A percentile compares a stretch with the other conserved stretches of the same genome.
These are phyloP conservation scores for Aaosphaeria pasadenensis DNA, from an alignment of 2,329 filamentous ascomycete genomes.

Conservation along the genomic window DNA sequence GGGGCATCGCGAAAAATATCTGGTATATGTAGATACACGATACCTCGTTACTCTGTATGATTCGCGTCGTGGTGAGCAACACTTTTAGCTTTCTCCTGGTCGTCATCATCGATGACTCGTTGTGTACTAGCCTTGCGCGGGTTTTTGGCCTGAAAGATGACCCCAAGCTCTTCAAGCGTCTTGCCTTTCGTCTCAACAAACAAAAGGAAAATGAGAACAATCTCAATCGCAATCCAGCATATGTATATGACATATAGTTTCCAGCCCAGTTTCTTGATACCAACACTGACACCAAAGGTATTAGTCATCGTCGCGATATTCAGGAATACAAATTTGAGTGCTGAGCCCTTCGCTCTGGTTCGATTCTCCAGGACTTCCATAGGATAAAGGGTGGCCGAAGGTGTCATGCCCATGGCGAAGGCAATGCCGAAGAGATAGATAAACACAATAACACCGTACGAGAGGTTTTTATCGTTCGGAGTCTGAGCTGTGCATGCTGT, in stretches of 20 bases:
- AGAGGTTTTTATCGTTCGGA: neutral
- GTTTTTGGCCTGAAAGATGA: constrained; percentile 5
- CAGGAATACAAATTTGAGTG: neutral
- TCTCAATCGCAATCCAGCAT: neutral
- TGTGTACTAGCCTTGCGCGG: neutral
- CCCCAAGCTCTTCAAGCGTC: constrained; percentile 10
- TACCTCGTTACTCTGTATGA: too few species aligned
- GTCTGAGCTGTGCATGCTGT: neutral
- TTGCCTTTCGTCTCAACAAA: constrained; percentile 11
- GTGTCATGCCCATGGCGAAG: neutral
- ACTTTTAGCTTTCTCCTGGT: too few species aligned
- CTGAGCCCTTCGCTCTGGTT: constrained; percentile 1
- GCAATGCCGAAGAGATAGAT: constrained; percentile 3
- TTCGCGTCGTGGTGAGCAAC: too few species aligned
- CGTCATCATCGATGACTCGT: too few species aligned
- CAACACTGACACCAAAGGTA: constrained; percentile 16
- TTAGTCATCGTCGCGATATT: neutral
- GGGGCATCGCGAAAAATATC: too few species aligned
- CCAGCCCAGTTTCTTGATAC: neutral
- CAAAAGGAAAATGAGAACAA: constrained; percentile 1
- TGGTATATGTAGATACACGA: too few species aligned
- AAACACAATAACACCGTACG: constrained; percentile 1
- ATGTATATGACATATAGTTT: constrained; percentile 1
- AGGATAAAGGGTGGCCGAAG: neutral
- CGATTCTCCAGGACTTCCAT: neutral